phyloP scores from a whole-genome alignment of 805 yeast species.

The Vanderwaltozyma yarrowii region DNA sequence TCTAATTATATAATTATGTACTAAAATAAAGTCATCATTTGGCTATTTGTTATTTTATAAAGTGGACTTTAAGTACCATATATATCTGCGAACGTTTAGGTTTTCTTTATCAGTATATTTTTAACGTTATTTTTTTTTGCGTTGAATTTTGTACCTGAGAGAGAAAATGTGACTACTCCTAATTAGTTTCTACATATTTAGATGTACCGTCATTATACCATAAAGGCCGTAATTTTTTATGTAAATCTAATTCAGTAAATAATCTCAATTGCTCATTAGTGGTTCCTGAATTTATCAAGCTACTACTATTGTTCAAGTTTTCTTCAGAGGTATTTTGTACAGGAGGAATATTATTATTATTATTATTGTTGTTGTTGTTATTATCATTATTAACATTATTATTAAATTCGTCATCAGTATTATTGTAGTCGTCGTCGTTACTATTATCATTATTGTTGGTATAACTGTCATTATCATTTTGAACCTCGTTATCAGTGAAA shows the following conservation, averaged over 20 bases:
- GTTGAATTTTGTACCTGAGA: too few relatives aligned
- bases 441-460: background rate
- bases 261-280: slow-evolving; percentile 11
- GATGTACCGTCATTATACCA: background rate
- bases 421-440: background rate
- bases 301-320: slow-evolving; percentile 5
- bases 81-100: too few relatives aligned
- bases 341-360: slow-evolving; percentile 1
- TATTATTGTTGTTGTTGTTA: background rate
- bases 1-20: background rate
- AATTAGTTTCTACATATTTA: too few relatives aligned
- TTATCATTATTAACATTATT: background rate
- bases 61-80: too few relatives aligned
- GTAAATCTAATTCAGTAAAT: slow-evolving; percentile 14
- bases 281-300: slow-evolving; percentile 9
- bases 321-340: background rate
- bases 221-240: slow-evolving; percentile 2
- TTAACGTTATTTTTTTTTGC: too few relatives aligned
- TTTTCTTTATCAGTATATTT: too few relatives aligned
- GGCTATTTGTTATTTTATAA: too few relatives aligned
- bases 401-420: background rate
- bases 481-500: background rate
- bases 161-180: too few relatives aligned
- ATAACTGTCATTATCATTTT: background rate
- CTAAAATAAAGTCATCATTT: too few relatives aligned